Percentiles rank a stretch among this genome's conserved stretches.
Conservation (phyloP, 2,329 filamentous ascomycete species). For the Myriosclerotinia scirpicola region DNA sequence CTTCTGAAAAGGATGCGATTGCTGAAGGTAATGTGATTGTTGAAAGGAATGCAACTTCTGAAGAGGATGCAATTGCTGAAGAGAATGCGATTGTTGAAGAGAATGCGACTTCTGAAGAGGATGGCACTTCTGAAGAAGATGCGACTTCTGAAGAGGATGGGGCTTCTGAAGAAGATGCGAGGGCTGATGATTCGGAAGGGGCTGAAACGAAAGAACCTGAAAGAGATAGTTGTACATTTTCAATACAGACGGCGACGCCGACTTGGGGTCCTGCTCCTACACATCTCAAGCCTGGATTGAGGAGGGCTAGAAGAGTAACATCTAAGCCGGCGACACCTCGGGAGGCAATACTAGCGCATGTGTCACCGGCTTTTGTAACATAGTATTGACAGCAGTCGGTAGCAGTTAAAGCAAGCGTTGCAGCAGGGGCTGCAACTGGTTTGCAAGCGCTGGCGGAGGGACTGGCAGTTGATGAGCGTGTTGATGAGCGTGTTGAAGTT, state of each 20-base stretch:
- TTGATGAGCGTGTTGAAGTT: not conserved
- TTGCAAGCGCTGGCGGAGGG: not conserved
- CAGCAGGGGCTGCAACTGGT: not conserved
- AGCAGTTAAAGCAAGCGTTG: not conserved
- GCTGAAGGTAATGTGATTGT: not conserved
- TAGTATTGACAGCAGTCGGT: slow-evolving; percentile 6
- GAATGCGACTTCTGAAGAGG: too few relatives aligned
- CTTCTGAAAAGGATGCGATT: too few relatives aligned
- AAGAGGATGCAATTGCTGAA: too few relatives aligned
- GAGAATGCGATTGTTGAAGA: not conserved
- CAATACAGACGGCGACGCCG: slow-evolving; percentile 6
- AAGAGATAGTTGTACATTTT: not conserved
- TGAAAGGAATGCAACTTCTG: not conserved
- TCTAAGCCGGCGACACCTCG: not conserved
- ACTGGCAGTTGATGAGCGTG: not conserved
- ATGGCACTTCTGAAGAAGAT: not conserved
- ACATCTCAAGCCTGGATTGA: slow-evolving; percentile 12
- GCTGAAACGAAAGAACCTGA: not conserved
- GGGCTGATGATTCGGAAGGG: not conserved
- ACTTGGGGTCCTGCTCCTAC: not conserved
- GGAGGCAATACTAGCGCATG: not conserved
- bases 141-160: not conserved
- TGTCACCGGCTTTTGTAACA: not conserved
- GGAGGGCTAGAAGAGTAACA: not conserved
- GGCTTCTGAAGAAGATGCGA: too few relatives aligned